Percentiles rank a stretch among this genome's conserved stretches.
phyloP scores from a whole-genome alignment of 371 early-diverging fungal species.

The Circinella minor region DNA sequence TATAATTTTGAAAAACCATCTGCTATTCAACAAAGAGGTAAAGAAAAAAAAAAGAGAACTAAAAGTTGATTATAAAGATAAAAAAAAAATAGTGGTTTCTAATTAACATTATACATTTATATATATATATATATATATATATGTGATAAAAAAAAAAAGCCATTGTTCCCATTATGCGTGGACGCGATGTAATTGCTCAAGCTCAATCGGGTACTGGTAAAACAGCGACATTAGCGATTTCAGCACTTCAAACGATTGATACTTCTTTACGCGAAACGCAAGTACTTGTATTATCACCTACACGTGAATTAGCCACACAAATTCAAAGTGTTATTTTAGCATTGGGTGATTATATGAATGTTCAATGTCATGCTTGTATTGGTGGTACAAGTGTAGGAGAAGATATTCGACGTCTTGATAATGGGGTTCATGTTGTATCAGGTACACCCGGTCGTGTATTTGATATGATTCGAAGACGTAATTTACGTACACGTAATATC shows the following conservation, averaged over 20 bases:
- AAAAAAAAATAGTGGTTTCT: too few relatives aligned
- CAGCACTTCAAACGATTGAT: constrained; percentile 94
- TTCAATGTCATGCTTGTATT: constrained; percentile 94
- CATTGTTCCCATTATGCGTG: constrained; percentile 92
- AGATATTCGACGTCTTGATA: constrained; percentile 88
- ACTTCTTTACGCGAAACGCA: constrained; percentile 86
- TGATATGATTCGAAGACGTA: constrained; percentile 96
- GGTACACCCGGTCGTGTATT: constrained; percentile 99
- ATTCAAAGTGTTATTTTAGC: constrained; percentile 94
- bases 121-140: neutral
- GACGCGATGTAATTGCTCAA: constrained; percentile 98
- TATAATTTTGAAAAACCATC: constrained; percentile 95
- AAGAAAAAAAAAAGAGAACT: neutral
- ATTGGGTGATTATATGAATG: constrained; percentile 94
- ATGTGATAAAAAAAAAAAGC: constrained; percentile 48
- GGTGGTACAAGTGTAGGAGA: constrained; percentile 96
- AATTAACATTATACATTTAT: neutral
- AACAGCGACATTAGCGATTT: constrained; percentile 99
- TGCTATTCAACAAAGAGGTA: constrained; percentile 94
- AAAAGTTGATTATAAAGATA: neutral
- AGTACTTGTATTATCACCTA: constrained; percentile 97
- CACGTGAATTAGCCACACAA: constrained; percentile 99
- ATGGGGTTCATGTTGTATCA: constrained; percentile 94
- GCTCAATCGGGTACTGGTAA: constrained; percentile 99
- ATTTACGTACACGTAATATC: constrained; percentile 86